Percentiles rank a stretch among this genome's conserved stretches.
Evolutionary conservation across 306 rosid genomes (phyloP).

Genomic region (Malus sieversii): DNA sequence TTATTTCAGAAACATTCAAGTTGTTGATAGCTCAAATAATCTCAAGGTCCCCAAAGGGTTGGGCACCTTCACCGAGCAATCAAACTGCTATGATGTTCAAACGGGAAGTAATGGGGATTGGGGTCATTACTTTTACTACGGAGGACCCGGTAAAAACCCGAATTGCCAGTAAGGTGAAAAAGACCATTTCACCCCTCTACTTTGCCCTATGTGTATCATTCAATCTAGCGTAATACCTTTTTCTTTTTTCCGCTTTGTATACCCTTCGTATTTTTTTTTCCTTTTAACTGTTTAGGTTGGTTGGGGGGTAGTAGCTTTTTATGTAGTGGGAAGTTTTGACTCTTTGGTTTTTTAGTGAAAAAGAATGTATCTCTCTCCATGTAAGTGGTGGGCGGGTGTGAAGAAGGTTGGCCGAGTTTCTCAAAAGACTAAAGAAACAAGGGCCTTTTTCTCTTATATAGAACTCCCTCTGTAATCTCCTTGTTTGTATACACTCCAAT

Average conservation of each 20-base stretch:
- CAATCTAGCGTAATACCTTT: slow-evolving; percentile 31
- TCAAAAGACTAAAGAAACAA: slow-evolving; percentile 51
- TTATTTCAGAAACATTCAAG: slow-evolving; percentile 86
- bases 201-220: slow-evolving; percentile 38
- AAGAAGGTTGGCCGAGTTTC: slow-evolving; percentile 59
- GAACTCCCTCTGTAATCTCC: slow-evolving; percentile 38
- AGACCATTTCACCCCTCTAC: neutral
- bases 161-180: slow-evolving; percentile 51
- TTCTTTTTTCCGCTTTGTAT: slow-evolving; percentile 25
- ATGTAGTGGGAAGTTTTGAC: slow-evolving; percentile 86
- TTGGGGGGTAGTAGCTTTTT: slow-evolving; percentile 18
- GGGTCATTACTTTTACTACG: slow-evolving; percentile 98
- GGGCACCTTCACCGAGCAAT: slow-evolving; percentile 84
- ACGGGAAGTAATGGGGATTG: slow-evolving; percentile 87
- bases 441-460: slow-evolving; percentile 35
- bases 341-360: slow-evolving; percentile 29
- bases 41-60: slow-evolving; percentile 80
- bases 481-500: slow-evolving; percentile 40
- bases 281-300: slow-evolving; percentile 19
- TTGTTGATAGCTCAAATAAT: slow-evolving; percentile 85
- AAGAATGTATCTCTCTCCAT: slow-evolving; percentile 47
- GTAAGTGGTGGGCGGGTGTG: slow-evolving; percentile 30
- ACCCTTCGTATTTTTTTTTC: slow-evolving; percentile 8
- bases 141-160: slow-evolving; percentile 90
- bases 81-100: slow-evolving; percentile 96